Conservation (phyloP, 768 basidiomycete species). For the Auricularia auricula-judae region DNA sequence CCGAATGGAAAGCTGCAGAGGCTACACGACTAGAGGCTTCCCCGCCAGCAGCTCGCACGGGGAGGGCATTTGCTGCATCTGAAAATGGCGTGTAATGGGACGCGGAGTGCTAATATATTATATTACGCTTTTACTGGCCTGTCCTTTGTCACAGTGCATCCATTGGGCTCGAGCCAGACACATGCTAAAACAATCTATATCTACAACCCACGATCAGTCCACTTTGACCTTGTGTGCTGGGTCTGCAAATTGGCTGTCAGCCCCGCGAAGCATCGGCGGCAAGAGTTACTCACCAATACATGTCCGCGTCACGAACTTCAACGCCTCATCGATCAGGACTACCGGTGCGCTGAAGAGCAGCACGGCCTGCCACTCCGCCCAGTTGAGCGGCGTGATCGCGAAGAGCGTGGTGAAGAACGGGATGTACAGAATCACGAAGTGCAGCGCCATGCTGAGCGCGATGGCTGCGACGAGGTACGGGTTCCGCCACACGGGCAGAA, state of each 20-base stretch:
- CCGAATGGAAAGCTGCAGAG: neutral
- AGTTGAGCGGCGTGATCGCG: slow-evolving; percentile 88
- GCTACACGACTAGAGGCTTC: no score
- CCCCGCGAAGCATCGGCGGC: neutral
- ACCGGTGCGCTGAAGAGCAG: slow-evolving; percentile 82
- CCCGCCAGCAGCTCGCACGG: neutral
- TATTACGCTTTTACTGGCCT: neutral
- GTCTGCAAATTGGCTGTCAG: neutral
- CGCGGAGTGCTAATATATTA: neutral
- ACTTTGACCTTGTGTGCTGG: neutral
- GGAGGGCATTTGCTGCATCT: neutral
- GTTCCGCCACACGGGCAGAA: slow-evolving; percentile 90
- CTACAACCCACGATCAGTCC: neutral
- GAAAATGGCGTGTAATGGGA: neutral
- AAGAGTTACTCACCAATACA: slow-evolving; percentile 37
- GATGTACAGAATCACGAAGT: slow-evolving; percentile 92
- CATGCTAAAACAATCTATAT: neutral
- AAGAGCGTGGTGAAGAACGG: slow-evolving; percentile 94
- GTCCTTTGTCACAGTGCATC: neutral
- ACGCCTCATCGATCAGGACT: slow-evolving; percentile 75
- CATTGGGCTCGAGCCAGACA: neutral
- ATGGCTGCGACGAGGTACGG: slow-evolving; percentile 86
- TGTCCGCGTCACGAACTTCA: slow-evolving; percentile 47
- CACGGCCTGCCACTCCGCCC: slow-evolving; percentile 91
- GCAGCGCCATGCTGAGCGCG: slow-evolving; percentile 81